Conservation (phyloP, 345 rosid species). For the Leavenworthia alabamica region DNA sequence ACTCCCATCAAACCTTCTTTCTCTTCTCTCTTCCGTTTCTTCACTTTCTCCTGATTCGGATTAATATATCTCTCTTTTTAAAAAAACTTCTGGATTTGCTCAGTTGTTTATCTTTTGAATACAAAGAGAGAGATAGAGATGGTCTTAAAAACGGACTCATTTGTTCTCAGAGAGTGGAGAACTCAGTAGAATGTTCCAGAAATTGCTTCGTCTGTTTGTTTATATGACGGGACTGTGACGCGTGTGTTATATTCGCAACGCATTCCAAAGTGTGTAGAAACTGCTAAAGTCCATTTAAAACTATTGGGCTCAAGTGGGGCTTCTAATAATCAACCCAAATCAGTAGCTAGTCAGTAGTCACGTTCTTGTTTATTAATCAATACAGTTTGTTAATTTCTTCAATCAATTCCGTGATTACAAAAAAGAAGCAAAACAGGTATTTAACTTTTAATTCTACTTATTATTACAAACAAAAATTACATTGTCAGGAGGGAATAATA, state of each 20-base stretch:
- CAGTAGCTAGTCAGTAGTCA: too few relatives aligned
- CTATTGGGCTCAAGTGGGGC: background rate
- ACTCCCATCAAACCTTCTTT: constrained; percentile 41
- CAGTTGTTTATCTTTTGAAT: background rate
- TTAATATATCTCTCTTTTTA: background rate
- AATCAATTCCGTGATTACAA: background rate
- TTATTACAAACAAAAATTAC: background rate
- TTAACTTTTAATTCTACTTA: background rate
- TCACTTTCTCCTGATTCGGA: constrained; percentile 13
- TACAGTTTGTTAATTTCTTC: background rate
- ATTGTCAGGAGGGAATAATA: background rate
- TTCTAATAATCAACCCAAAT: background rate
- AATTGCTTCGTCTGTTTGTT: background rate
- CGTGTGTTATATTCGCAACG: background rate
- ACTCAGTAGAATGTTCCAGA: constrained; percentile 36
- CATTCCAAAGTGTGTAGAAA: background rate
- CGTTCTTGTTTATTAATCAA: background rate
- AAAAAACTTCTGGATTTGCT: background rate
- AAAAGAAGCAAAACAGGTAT: background rate
- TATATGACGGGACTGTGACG: background rate
- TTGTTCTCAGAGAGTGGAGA: constrained; percentile 26
- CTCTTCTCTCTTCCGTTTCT: constrained; percentile 30
- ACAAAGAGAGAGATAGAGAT: background rate
- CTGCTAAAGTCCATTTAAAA: background rate
- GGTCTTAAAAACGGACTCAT: constrained; percentile 3